Evolutionary conservation across 345 rosid genomes (phyloP).

Genomic region (Eucalyptus curtisii): DNA sequence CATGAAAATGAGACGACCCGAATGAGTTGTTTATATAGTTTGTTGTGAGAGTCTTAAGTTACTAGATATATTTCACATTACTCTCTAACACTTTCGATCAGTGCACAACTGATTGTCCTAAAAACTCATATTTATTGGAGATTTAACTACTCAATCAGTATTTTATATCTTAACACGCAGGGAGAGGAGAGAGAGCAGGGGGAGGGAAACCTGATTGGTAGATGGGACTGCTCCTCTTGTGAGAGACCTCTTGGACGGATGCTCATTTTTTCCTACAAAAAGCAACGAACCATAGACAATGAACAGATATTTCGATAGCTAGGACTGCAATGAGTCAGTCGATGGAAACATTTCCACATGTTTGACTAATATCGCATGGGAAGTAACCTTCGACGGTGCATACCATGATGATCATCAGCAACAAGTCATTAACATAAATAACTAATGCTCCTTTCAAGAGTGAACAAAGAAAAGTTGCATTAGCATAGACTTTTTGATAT

Average conservation of each 20-base stretch:
- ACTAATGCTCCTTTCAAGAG: neutral
- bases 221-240: neutral
- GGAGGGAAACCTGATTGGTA: neutral
- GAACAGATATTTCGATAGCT: neutral
- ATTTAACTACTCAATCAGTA: neutral
- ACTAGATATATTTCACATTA: neutral
- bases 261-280: neutral
- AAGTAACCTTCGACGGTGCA: neutral
- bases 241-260: neutral
- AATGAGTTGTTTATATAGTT: neutral
- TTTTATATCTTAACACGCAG: neutral
- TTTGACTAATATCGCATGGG: neutral
- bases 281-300: neutral
- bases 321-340: neutral
- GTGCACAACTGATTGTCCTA: neutral
- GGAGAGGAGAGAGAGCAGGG: neutral
- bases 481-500: neutral
- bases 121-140: neutral
- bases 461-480: neutral
- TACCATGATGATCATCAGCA: neutral
- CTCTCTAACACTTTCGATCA: neutral
- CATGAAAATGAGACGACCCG: neutral
- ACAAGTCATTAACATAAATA: neutral
- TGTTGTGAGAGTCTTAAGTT: neutral
- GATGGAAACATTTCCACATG: neutral